Percentiles rank a stretch among this genome's conserved stretches.
These are phyloP conservation scores for Metschnikowia anglica DNA, from an alignment of 805 yeast species.

Conservation along the genomic window DNA sequence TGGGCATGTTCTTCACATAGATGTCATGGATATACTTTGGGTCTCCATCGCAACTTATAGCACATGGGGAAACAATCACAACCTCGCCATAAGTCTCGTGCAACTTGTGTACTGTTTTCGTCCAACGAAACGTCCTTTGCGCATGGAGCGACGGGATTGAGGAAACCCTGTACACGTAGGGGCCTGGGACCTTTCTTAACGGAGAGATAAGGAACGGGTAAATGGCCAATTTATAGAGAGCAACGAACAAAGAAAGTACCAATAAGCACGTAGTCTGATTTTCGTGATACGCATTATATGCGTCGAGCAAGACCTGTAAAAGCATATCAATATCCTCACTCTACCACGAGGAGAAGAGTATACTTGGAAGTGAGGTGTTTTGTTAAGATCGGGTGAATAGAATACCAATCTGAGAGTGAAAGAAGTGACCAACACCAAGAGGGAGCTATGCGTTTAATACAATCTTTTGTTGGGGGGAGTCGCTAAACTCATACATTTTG, in stretches of 20 bases:
- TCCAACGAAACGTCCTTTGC: constrained; percentile 47
- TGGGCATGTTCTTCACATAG: constrained; percentile 55
- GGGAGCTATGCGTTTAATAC: too few species aligned
- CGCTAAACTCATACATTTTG: too few species aligned
- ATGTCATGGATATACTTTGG: constrained; percentile 50
- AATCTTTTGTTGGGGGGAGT: too few species aligned
- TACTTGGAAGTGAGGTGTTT: background rate
- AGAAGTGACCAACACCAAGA: too few species aligned
- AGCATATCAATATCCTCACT: background rate
- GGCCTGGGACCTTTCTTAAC: constrained; percentile 56
- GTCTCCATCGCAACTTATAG: constrained; percentile 57
- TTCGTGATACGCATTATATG: background rate
- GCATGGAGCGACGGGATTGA: constrained; percentile 32
- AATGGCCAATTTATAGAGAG: constrained; percentile 34
- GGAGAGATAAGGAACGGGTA: constrained; percentile 52
- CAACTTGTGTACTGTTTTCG: constrained; percentile 41
- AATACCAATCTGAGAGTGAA: too few species aligned
- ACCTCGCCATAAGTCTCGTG: constrained; percentile 62
- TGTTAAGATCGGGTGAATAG: too few species aligned
- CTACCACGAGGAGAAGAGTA: background rate
- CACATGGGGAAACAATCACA: constrained; percentile 59
- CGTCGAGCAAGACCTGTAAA: background rate
- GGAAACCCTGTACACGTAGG: constrained; percentile 49
- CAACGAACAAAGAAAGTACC: constrained; percentile 20
- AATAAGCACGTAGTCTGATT: background rate